Conservation (phyloP, 2,329 filamentous ascomycete species). For the Conoideocrella luteorostrata region DNA sequence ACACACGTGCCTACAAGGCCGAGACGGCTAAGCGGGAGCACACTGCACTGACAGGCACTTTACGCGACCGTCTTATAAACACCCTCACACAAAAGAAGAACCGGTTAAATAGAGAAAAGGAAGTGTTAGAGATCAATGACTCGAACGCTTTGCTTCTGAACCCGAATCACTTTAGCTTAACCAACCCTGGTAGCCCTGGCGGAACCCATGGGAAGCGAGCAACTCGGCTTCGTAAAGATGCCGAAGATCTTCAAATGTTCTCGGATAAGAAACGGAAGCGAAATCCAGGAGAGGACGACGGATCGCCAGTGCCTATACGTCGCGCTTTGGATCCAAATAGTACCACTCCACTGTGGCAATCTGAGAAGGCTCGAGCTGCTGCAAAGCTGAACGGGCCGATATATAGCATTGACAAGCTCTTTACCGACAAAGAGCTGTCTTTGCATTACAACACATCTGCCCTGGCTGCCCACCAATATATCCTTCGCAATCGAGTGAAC, state of each 20-base stretch:
- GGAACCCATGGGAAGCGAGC: slow-evolving; percentile 58
- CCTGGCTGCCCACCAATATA: slow-evolving; percentile 54
- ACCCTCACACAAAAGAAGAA: slow-evolving; percentile 59
- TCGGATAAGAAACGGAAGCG: slow-evolving; percentile 59
- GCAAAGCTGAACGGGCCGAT: slow-evolving; percentile 52
- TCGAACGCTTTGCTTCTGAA: slow-evolving; percentile 59
- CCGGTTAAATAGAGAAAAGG: slow-evolving; percentile 59
- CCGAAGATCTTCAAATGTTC: slow-evolving; percentile 50
- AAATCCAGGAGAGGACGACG: slow-evolving; percentile 54
- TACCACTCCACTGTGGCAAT: slow-evolving; percentile 57
- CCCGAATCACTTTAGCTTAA: slow-evolving; percentile 61
- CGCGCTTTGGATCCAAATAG: slow-evolving; percentile 49
- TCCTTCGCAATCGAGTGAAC: slow-evolving; percentile 50
- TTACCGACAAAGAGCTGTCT: slow-evolving; percentile 62
- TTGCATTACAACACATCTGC: slow-evolving; percentile 60
- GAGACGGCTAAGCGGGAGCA: slow-evolving; percentile 59
- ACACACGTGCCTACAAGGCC: slow-evolving; percentile 54
- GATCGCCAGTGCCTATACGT: slow-evolving; percentile 53
- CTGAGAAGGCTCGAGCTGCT: slow-evolving; percentile 47
- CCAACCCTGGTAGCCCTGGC: slow-evolving; percentile 57
- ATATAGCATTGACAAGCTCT: slow-evolving; percentile 64
- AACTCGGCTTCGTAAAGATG: slow-evolving; percentile 54
- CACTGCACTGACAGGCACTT: slow-evolving; percentile 50
- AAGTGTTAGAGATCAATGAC: slow-evolving; percentile 61
- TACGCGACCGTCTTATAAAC: slow-evolving; percentile 62